A percentile compares a stretch with the other conserved stretches of the same genome.
phyloP scores from a whole-genome alignment of 371 early-diverging fungal genomes.

The Apophysomyces ossiformis region DNA sequence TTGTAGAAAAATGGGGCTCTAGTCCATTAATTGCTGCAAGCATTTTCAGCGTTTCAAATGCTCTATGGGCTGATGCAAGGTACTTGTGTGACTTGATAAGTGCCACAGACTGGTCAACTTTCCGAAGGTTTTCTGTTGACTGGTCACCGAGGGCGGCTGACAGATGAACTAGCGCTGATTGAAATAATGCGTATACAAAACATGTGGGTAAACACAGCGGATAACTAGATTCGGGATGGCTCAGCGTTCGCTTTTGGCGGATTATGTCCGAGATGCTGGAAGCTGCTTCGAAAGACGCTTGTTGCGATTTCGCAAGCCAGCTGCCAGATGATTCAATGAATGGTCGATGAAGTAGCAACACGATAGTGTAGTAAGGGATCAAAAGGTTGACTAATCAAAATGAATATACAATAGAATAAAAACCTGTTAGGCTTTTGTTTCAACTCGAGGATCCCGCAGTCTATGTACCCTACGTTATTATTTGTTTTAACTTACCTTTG shows the following conservation, averaged over 20 bases:
- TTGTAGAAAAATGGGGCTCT: background rate
- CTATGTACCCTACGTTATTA: conserved; percentile 8
- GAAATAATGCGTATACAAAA: conserved; percentile 22
- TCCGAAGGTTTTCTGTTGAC: conserved; percentile 5
- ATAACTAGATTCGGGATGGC: conserved; percentile 3
- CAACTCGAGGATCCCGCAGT: background rate
- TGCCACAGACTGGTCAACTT: conserved; percentile 14
- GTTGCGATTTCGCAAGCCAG: conserved; percentile 12
- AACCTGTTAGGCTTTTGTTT: background rate
- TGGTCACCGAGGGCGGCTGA: conserved; percentile 19
- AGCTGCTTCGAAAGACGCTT: conserved; percentile 19
- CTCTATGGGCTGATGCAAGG: conserved; percentile 14
- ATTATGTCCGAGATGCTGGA: conserved; percentile 13
- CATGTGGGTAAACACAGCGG: conserved; percentile 22
- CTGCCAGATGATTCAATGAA: conserved; percentile 32
- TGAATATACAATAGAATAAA: background rate
- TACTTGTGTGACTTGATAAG: conserved; percentile 16
- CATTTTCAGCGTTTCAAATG: conserved; percentile 16
- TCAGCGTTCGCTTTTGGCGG: conserved; percentile 6
- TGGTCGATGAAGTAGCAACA: conserved; percentile 57
- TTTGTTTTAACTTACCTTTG: conserved; percentile 22
- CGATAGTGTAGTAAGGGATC: conserved; percentile 49
- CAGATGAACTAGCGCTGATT: conserved; percentile 19
- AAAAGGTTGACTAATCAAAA: conserved; percentile 35
- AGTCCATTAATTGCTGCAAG: conserved; percentile 7